Base-by-base conservation (phyloP, 2,329 filamentous ascomycete species). In the Diaporthe helianthi region DNA sequence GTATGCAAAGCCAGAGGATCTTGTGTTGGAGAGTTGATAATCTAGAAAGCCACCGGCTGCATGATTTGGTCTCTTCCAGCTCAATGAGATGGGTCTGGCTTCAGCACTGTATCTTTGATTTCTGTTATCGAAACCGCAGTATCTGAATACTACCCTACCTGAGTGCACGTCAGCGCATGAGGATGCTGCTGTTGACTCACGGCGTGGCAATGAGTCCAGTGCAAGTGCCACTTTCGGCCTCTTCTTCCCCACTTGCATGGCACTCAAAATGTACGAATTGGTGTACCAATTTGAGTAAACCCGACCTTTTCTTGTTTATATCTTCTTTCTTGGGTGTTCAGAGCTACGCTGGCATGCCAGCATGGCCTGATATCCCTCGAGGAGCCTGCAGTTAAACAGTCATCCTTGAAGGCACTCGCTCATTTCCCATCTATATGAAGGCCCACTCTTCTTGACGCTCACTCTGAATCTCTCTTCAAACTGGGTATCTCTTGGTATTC, bases 401-500 rank as follows among this genome's bases (percentile, higher is more conserved):
- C 41, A 8, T 47, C 9, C 55, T 47, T 15, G 41, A 19, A 46
- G 26, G 22, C 41, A 22, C 4, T 44, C 24, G 10, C 1, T 15
- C 17, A 8, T 61, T 29, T 33, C 55, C 17, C 41, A 22, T 47
- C 41, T 47, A 61, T 24, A 19, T 49, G 41, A 19, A 24, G 8
- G 15, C 7, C 31, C 29, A 24, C 13, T 36, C 19, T 22, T n/a
- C 31, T 49, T 29, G 24, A n/a, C 13, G 44, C 47, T 47, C n/a
- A 9, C 19, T 47, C 24, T 63, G 58, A 63, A 49, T 6, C 26
- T 49, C 7, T 13, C n/a, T 49, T 49, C 58, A 49, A 49, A 26
- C n/a, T 63, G 58, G 58, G 58, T 63, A 63, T 63, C 58, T 47
- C 24, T 47, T 44, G n/a, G 33, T 49, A 26, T 49, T 49, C 29